Evolutionary conservation across 768 basidiomycete species (phyloP).

Genomic region (Kwoniella europaea): DNA sequence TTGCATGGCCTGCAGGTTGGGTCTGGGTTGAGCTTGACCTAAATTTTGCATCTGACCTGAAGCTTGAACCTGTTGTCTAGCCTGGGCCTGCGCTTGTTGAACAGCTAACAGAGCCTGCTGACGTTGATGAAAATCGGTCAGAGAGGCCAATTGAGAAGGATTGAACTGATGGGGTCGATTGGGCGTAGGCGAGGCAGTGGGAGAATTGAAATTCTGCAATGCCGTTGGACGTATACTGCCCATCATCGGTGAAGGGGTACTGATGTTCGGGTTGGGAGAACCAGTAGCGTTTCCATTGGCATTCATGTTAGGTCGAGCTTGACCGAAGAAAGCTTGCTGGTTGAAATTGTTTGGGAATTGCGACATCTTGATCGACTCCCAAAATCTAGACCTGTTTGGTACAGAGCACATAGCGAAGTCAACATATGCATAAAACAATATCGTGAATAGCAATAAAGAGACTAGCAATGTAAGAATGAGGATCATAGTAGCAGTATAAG

Average conservation of each 20-base stretch:
- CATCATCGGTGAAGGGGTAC: slow-evolving; percentile 18
- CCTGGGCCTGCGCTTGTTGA: slow-evolving; percentile 13
- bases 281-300: slow-evolving; percentile 3
- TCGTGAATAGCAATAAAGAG: not conserved
- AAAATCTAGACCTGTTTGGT: not conserved
- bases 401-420: slow-evolving; percentile 4
- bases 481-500: slow-evolving; percentile 55
- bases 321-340: slow-evolving; percentile 22
- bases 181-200: slow-evolving; percentile 17
- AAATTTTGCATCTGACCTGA: slow-evolving; percentile 3
- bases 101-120: slow-evolving; percentile 20
- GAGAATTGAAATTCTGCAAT: slow-evolving; percentile 9
- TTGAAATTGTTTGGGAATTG: slow-evolving; percentile 31
- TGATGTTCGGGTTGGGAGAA: slow-evolving; percentile 11
- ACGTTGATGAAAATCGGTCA: slow-evolving; percentile 35
- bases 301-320: slow-evolving; percentile 5
- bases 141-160: slow-evolving; percentile 26
- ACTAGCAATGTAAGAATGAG: slow-evolving; percentile 8
- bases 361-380: slow-evolving; percentile 29
- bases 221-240: slow-evolving; percentile 10
- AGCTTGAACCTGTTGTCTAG: not conserved
- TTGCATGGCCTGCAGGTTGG: slow-evolving; percentile 5
- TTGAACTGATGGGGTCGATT: slow-evolving; percentile 24
- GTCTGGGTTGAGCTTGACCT: slow-evolving; percentile 13
- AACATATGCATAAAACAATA: slow-evolving; percentile 25